Conservation (phyloP, 306 rosid species). For the Ziziphus jujuba region DNA sequence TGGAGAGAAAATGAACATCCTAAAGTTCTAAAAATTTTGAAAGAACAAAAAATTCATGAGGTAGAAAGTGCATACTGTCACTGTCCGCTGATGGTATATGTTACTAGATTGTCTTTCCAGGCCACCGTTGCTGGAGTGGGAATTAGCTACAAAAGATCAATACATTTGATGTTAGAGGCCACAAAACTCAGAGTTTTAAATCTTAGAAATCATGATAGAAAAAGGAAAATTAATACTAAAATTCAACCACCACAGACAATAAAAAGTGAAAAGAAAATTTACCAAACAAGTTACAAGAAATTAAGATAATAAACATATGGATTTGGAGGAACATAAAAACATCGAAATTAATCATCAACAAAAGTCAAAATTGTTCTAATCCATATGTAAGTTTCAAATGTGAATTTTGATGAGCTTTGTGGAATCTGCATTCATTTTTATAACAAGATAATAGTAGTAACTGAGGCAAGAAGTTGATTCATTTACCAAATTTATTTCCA, state of each 20-base stretch:
- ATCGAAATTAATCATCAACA: background rate
- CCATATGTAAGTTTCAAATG: background rate
- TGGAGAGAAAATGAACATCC: background rate
- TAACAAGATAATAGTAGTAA: background rate
- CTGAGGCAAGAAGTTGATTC: too few species aligned
- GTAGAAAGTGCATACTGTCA: constrained; percentile 42
- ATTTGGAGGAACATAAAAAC: background rate
- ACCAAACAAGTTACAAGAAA: background rate
- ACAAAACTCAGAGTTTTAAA: background rate
- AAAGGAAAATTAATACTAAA: background rate
- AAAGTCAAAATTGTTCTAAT: background rate
- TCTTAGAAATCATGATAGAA: background rate
- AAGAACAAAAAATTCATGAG: background rate
- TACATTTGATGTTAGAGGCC: constrained; percentile 17
- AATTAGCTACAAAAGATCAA: constrained; percentile 46
- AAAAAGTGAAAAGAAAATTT: too few species aligned
- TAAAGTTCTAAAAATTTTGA: background rate
- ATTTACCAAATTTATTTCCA: too few species aligned
- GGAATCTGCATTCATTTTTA: background rate
- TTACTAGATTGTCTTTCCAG: constrained; percentile 50
- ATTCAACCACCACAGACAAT: too few species aligned
- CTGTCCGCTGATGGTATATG: constrained; percentile 33
- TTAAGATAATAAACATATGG: background rate
- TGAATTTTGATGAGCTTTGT: background rate
- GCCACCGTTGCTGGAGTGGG: constrained; percentile 44